Evolutionary conservation across 2,329 filamentous ascomycete species (phyloP).

Genomic region (Blumeriella jaapii): DNA sequence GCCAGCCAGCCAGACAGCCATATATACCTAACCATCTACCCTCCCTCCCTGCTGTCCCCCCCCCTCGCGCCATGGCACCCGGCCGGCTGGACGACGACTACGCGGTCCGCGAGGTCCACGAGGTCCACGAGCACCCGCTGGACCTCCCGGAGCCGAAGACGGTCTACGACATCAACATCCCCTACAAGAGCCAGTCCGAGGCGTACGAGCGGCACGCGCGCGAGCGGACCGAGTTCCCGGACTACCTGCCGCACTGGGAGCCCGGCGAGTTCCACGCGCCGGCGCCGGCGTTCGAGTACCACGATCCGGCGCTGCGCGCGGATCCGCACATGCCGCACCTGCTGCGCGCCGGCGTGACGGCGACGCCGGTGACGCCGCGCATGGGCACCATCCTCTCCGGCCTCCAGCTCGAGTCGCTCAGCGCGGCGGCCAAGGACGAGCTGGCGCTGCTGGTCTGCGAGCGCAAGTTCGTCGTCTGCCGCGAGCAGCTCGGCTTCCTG

Average conservation of each 20-base stretch:
- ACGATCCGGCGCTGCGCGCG: constrained; percentile 40
- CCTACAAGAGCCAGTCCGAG: constrained; percentile 32
- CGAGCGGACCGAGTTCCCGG: constrained; percentile 30
- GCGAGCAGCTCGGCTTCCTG: constrained; percentile 37
- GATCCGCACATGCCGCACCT: constrained; percentile 51
- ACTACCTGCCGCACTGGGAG: constrained; percentile 37
- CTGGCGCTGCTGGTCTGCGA: constrained; percentile 32
- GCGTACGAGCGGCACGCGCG: constrained; percentile 27
- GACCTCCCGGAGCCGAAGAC: constrained; percentile 11
- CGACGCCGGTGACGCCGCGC: constrained; percentile 41
- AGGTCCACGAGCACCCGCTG: no score
- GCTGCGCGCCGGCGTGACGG: constrained; percentile 46
- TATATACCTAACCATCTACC: no score
- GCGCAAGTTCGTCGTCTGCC: constrained; percentile 36
- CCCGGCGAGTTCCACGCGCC: constrained; percentile 34
- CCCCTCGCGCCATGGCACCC: neutral
- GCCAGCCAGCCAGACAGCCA: no score
- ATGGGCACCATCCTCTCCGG: constrained; percentile 33
- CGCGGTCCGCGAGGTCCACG: constrained; percentile 2
- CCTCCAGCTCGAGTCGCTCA: constrained; percentile 30
- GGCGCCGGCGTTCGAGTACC: constrained; percentile 32
- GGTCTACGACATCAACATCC: constrained; percentile 31
- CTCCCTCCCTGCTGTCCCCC: neutral
- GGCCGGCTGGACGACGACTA: neutral
- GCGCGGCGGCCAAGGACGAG: constrained; percentile 30